Evolutionary conservation across 1,139 yeast species (phyloP), one percentile per base, ranked within the genome.

Genomic region (Nakaseomyces nivariensis): DNA sequence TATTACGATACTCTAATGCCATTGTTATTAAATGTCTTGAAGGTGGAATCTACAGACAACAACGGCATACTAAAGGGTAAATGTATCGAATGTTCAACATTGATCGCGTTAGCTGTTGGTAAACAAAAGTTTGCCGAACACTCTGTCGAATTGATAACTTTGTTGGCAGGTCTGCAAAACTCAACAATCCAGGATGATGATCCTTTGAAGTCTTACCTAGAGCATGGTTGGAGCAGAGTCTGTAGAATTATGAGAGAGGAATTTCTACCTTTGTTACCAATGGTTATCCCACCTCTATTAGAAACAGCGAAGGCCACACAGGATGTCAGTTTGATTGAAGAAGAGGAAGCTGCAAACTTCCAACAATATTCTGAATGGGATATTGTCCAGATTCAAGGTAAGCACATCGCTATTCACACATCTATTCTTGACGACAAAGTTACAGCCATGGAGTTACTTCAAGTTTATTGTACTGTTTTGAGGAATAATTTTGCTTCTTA

Each of bases 1-100:
- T 92, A 92, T 66, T 92, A 90, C 66, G 97, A 89, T 64, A 85
- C 97, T 4, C 76, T 92, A 66, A 92, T 94, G 95, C 97, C 97
- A 9, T 72, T 89, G 57, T 75, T 92, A 56, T 73, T 89, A 51
- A 81, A 83, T 55, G 96, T 92, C 25, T 73, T 92, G 70, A 79
- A 76, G 57, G 74, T 92, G 7, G 95, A 88, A 57, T 78, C 85
- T 67, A 94, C 88, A 47, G 80, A 79, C 48, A 95, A 87, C 58
- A 84, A 84, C 67, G 77, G 95, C 56, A 71, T 85, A 50, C 73
- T 92, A 54, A 86, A 86, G 66, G 97, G 96, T 32, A 92, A 90
- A 68, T 88, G 97, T 60, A 86, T 92, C 58, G 98, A 92, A 69
- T 92, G 98, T 69, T 82, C 96, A 5, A 86, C 97, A 1, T 75